phyloP scores from a whole-genome alignment of 768 basidiomycete genomes.

The Clitopilus passeckerianus region DNA sequence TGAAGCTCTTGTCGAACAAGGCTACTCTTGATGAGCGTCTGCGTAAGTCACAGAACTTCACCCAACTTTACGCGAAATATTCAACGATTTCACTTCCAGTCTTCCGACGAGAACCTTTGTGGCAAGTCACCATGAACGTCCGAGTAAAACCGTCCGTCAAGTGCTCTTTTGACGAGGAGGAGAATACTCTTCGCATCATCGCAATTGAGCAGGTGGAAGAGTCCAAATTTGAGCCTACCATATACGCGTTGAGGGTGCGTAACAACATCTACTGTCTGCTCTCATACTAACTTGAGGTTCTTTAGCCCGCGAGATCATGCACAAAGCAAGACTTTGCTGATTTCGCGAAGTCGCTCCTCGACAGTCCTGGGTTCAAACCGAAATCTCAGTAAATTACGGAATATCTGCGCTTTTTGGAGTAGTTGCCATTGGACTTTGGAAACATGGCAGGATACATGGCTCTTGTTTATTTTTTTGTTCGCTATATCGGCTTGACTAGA shows the following conservation, averaged over 20 bases:
- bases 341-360: slow-evolving; percentile 41
- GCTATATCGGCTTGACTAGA: background rate
- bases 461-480: background rate
- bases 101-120: slow-evolving; percentile 66
- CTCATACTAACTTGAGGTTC: background rate
- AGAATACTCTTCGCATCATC: slow-evolving; percentile 50
- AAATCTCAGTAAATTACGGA: background rate
- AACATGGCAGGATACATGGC: background rate
- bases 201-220: slow-evolving; percentile 40
- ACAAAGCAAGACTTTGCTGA: slow-evolving; percentile 50
- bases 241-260: slow-evolving; percentile 63
- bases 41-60: slow-evolving; percentile 28
- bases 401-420: background rate
- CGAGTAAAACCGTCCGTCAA: slow-evolving; percentile 49
- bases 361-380: slow-evolving; percentile 26
- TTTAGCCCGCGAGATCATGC: slow-evolving; percentile 41
- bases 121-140: slow-evolving; percentile 68
- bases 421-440: background rate
- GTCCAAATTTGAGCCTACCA: slow-evolving; percentile 37
- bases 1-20: slow-evolving; percentile 50
- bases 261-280: background rate
- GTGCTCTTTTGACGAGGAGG: slow-evolving; percentile 52
- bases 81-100: slow-evolving; percentile 27
- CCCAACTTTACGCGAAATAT: too few species aligned
- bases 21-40: slow-evolving; percentile 38